Base-by-base conservation (phyloP, 2,329 filamentous ascomycete genomes). In the Cercospora janseana region DNA sequence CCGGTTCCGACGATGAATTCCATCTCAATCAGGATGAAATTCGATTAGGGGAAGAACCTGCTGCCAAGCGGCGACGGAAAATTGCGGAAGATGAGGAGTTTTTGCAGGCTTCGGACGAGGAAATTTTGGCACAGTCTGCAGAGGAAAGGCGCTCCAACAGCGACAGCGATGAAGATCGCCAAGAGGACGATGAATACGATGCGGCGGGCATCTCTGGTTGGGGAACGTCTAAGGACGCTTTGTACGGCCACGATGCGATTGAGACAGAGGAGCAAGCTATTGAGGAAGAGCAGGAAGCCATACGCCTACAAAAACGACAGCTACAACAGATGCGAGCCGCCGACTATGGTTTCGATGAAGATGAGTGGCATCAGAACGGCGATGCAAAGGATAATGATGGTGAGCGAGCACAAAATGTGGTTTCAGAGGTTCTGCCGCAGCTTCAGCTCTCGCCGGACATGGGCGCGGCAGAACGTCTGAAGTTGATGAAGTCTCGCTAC, bases 1-100 rank as follows among this genome's bases (percentile, higher is more conserved):
- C 91, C 58, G 86, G 96, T 68, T 94, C 90, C 1, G 89, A 95
- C 69, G 93, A 98, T 69, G 89, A 95, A 67, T 95, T 95, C 68
- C 88, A 92, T 63, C 76, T 91, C 52, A 86, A 91, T 57, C 82
- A 87, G 58, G 93, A 98, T 70, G 86, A 88, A 65, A 83, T 98
- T 56, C 71, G 92, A 63, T 78, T 98, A 28, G 88, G 95, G 23
- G 89, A 95, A 59, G 86, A 79, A 26, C 88, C 86, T 10, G 80
- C 82, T 29, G 83, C 83, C 23, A 96, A 96, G 74, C 83, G 88
- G 58, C 78, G 84, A 63, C 82, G 85, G 62, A 86, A 83, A 60
- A 71, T 79, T 51, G 76, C 83, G 50, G 85, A 92, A 64, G 81
- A 93, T 54, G 82, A 84, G 60, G 74, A 77, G 54, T 74, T 78